phyloP scores from a whole-genome alignment of 192 early-diverging fungal genomes.

The Pilobolus umbonatus region DNA sequence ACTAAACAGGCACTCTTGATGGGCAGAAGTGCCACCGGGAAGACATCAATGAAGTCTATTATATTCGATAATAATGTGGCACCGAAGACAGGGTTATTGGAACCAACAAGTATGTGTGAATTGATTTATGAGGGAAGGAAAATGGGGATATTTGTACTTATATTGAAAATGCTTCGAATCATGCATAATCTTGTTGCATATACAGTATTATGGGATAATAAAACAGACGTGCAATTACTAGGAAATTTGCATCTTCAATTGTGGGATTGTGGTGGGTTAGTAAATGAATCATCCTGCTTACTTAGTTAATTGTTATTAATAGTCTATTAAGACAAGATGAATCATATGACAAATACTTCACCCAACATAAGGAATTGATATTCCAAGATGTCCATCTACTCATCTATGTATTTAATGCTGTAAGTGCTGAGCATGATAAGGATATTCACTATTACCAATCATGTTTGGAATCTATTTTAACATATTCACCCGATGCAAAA shows the following conservation, averaged over 20 bases:
- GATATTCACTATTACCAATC: slow-evolving; percentile 90
- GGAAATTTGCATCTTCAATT: slow-evolving; percentile 95
- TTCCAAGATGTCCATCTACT: slow-evolving; percentile 99
- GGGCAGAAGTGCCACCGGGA: slow-evolving; percentile 95
- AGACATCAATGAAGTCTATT: slow-evolving; percentile 98
- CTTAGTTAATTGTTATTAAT: slow-evolving; percentile 3
- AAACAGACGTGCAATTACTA: slow-evolving; percentile 90
- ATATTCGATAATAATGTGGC: slow-evolving; percentile 98
- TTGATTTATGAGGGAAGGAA: too few species aligned
- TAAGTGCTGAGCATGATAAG: slow-evolving; percentile 83
- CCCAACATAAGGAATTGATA: slow-evolving; percentile 87
- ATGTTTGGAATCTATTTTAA: slow-evolving; percentile 76
- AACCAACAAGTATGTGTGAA: slow-evolving; percentile 95
- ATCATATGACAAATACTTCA: slow-evolving; percentile 97
- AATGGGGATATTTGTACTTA: slow-evolving; percentile 7
- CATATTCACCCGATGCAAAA: slow-evolving; percentile 81
- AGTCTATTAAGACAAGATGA: slow-evolving; percentile 67
- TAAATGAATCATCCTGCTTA: neutral
- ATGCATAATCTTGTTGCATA: slow-evolving; percentile 67
- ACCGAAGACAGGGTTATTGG: slow-evolving; percentile 88
- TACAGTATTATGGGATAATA: too few species aligned
- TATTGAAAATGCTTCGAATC: neutral
- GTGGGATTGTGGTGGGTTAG: slow-evolving; percentile 91
- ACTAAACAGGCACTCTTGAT: slow-evolving; percentile 98
- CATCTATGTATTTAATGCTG: slow-evolving; percentile 98